Evolutionary conservation across 192 early-diverging fungal genomes (phyloP), one percentile per base, ranked within the genome.

Genomic region (Coemansia sp.): DNA sequence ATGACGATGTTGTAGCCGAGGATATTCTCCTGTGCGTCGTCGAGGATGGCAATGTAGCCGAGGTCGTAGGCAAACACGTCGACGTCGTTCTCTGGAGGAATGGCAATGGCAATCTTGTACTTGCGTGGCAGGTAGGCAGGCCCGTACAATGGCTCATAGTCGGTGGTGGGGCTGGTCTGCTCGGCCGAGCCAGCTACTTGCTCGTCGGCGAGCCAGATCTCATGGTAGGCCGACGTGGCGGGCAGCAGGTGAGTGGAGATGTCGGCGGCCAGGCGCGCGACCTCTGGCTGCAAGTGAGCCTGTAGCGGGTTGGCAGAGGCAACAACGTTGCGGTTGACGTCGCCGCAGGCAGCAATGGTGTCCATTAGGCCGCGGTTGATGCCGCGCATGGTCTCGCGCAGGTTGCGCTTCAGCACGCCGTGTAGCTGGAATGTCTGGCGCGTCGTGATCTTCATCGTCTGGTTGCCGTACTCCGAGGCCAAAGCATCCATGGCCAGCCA

Each of bases 361-460:
- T 94, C 91, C 81, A 98, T 88, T 55, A 96, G 80, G 27, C 87
- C 86, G 63, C 89, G 89, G 84, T 98, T 98, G 85, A 98, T 96
- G 62, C 88, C 90, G 63, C 93, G 93, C 69, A 96, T 96, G 61
- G 94, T 86, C 58, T 85, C 74, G 84, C 92, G 95, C 49, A 98
- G 84, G 68, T 94, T 89, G 70, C 86, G 85, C 87, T 98, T 98
- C 71, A 98, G 76, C 61, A 98, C 89, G 68, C 96, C 96, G 70
- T 98, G 96, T 71, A 96, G 90, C 82, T 98, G 96, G 90, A 94
- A 96, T 18, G 96, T 93, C 83, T 98, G 96, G 65, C 96, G 90
- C 22, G 96, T 98, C 7, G 96, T 98, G 70, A 96, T 84, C 89
- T 96, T 96, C 78, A 98, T 86, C 13, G 93, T 91, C 45, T 88